Base-by-base conservation (phyloP, 2,329 filamentous ascomycete genomes). In the Teratosphaeria nubilosa region DNA sequence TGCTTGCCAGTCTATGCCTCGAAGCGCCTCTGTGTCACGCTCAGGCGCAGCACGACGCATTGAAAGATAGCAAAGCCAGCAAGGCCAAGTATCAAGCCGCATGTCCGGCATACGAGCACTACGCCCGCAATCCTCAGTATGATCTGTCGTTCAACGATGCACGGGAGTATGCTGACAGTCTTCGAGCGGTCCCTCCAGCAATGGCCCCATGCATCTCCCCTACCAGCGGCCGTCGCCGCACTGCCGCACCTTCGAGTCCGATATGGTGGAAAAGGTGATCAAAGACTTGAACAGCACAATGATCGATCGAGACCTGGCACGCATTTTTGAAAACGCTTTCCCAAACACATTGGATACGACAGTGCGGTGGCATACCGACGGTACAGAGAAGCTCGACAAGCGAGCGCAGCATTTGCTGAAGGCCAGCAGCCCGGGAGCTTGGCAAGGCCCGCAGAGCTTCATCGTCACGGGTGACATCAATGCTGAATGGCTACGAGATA, bases 381-480 rank as follows among this genome's bases (percentile, higher is more conserved):
- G 79, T 2, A 80, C 78, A 24, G 64, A 65, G 64, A 80, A 68
- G 64, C 74, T 72, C 60, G 77, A 72, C 64, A 76, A 72, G 51
- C 70, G 62, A 32, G 69, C 70, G 59, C 70, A 70, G 53, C 65
- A 67, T 57, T 51, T 63, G 6, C 63, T 67, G 6, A 24, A 45
- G 25, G n/a, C 51, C 9, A 24, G 31, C 24, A 24, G 50, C 71
- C 70, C 57, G 80, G 82, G 80, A 16, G 81, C 83, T 63, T 96
- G 91, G 91, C 79, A 87, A 64, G 91, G 91, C 0, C 79, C 88
- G 0, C 92, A 97, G 68, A 91, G 88, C 11, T 97, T 97, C 71
- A 87, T 97, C 63, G 95, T 95, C 54, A 96, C 90, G 0, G 90
- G 90, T 55, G 90, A 96, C 59, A 96, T 96, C 70, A 88, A 95